Percentiles rank a stretch among this genome's conserved stretches.
phyloP scores from a whole-genome alignment of 2,329 filamentous ascomycete species.

The Apiospora pterosperma region DNA sequence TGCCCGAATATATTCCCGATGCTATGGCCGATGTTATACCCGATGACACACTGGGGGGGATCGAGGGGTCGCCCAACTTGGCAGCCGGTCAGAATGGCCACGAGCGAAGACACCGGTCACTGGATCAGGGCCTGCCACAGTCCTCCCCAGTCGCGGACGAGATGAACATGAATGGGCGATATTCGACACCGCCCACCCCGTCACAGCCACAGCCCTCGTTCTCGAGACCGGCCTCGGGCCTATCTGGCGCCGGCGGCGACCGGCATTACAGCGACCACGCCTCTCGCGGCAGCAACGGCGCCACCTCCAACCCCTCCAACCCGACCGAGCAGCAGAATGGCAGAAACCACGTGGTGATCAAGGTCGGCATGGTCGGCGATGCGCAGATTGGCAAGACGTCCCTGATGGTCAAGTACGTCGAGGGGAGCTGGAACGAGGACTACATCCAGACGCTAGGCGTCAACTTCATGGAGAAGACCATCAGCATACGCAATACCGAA shows the following conservation, averaged over 20 bases:
- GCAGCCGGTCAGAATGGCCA: conserved; percentile 23
- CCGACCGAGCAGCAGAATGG: conserved; percentile 33
- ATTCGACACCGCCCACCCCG: conserved; percentile 44
- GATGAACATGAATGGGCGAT: conserved; percentile 33
- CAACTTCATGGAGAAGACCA: conserved; percentile 99
- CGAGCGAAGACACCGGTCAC: conserved; percentile 41
- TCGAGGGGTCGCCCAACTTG: conserved; percentile 43
- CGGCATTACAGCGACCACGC: conserved; percentile 44
- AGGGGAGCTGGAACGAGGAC: conserved; percentile 99
- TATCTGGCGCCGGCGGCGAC: conserved; percentile 40
- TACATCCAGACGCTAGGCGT: conserved; percentile 98
- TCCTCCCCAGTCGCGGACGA: conserved; percentile 35
- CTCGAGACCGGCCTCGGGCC: conserved; percentile 53
- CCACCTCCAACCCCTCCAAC: conserved; percentile 23
- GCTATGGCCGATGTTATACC: conserved; percentile 24
- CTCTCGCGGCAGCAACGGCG: conserved; percentile 35
- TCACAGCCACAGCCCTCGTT: conserved; percentile 36
- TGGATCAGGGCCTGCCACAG: conserved; percentile 42
- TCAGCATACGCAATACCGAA: conserved; percentile 97
- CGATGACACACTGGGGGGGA: conserved; percentile 46
- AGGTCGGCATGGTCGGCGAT: conserved; percentile 99
- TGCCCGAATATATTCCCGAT: too few relatives aligned
- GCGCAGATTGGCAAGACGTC: conserved; percentile 99
- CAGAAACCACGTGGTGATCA: conserved; percentile 85
- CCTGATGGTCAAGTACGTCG: conserved; percentile 99